Base-by-base conservation (phyloP, 2,329 filamentous ascomycete genomes). In the Talaromyces amestolkiae region DNA sequence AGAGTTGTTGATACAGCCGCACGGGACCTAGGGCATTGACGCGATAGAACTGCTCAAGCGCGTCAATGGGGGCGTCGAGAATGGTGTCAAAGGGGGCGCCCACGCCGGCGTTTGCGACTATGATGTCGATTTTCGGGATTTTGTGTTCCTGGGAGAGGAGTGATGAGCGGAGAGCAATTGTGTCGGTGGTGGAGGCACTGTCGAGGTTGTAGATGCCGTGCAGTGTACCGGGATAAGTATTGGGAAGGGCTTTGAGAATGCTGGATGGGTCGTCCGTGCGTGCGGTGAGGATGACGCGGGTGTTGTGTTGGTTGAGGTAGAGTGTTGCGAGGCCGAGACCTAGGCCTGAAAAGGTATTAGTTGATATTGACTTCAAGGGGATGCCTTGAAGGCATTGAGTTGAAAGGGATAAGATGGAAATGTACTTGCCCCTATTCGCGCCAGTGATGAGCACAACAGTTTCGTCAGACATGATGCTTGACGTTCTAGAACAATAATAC, bases 371-470 rank as follows among this genome's bases (percentile, higher is more conserved):
- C 9, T 41, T 15, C 35, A 19, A 8, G 15, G 33, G 7, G 33
- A 22, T 15, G 15, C 11, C 53, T 41, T 5, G 24, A 58, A 65
- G 41, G 7, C 39, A 13, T 3, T 58, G 49, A 13, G 54, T 24
- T 31, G 17, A 31, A 19, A 22, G 31, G n/a, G 43, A 35, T n/a
- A 6, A 43, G 19, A 11, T 1, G 22, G 17, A n/a, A 59, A 10
- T 9, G 41, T 22, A 59, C 60, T 63, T 47, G n/a, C 64, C 64
- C 37, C 64, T 66, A 22, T 66, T 66, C 2, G 60, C 59, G 37
- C 64, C 64, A 3, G 64, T 66, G 53, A 66, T 66, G 22, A 63
- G 53, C 24, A 66, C 53, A 9, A 66, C 64, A n/a, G 53, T 66
- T 58, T 66, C 64, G 43, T 31, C 56, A 9, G 60, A 60, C 60